phyloP scores from a whole-genome alignment of 768 basidiomycete genomes.

The Gloeostereum incarnatum region DNA sequence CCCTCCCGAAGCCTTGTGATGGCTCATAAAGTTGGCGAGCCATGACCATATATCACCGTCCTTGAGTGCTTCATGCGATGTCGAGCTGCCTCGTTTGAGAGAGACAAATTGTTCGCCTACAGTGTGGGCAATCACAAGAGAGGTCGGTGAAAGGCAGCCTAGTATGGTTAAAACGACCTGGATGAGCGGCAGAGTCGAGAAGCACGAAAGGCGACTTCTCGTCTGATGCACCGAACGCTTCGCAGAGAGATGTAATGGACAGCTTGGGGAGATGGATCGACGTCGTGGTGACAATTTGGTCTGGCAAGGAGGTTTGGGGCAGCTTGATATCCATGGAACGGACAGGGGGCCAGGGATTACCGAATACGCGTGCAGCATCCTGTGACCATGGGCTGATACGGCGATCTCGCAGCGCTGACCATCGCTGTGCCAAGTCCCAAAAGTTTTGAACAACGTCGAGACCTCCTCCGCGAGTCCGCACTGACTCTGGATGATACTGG shows the following conservation, averaged over 20 bases:
- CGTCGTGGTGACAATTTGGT: constrained; percentile 19
- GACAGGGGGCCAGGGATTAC: constrained; percentile 48
- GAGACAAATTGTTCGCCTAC: constrained; percentile 40
- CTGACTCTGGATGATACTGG: constrained; percentile 85
- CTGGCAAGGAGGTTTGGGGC: constrained; percentile 4
- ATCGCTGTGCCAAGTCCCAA: constrained; percentile 56
- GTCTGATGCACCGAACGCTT: constrained; percentile 49
- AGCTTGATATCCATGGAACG: constrained; percentile 10
- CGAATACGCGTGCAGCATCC: constrained; percentile 25
- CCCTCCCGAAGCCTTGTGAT: constrained; percentile 37
- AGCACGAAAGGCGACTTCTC: constrained; percentile 57
- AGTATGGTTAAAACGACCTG: constrained; percentile 71
- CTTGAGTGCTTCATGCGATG: constrained; percentile 31
- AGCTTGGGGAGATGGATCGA: constrained; percentile 34
- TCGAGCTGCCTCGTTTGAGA: constrained; percentile 27
- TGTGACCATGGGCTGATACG: constrained; percentile 30
- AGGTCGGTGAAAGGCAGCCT: constrained; percentile 43
- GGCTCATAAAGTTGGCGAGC: constrained; percentile 61
- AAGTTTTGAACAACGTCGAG: constrained; percentile 64
- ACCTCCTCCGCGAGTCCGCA: constrained; percentile 62
- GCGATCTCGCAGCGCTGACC: constrained; percentile 35
- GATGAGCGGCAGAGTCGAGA: constrained; percentile 69
- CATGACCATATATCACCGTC: constrained; percentile 63
- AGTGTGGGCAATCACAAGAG: constrained; percentile 49
- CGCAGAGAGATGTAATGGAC: constrained; percentile 40